Percentiles rank a stretch among this genome's conserved stretches.
These are phyloP conservation scores for Xanthoconium stramineum DNA, from an alignment of 768 basidiomycete species.

Conservation along the genomic window DNA sequence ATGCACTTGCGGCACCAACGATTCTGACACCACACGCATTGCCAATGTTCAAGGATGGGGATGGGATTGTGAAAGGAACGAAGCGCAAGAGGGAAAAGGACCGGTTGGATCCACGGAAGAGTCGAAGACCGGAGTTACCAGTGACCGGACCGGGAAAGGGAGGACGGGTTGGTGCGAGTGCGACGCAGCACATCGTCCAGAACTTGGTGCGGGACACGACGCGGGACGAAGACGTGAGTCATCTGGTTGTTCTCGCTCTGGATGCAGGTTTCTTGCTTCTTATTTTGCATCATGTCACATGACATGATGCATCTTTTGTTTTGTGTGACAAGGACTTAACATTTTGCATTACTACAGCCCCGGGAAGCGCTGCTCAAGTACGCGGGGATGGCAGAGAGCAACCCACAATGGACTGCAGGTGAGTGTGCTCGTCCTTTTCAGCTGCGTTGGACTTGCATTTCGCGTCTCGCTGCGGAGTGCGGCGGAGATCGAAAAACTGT, in stretches of 20 bases:
- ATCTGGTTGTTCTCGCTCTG: slow-evolving; percentile 14
- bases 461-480: slow-evolving; percentile 26
- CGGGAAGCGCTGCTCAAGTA: slow-evolving; percentile 96
- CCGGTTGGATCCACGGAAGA: slow-evolving; percentile 85
- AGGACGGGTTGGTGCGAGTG: slow-evolving; percentile 93
- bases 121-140: slow-evolving; percentile 87
- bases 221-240: slow-evolving; percentile 91
- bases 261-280: neutral
- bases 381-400: slow-evolving; percentile 68
- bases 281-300: slow-evolving; percentile 8
- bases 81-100: slow-evolving; percentile 93
- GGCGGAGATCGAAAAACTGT: slow-evolving; percentile 30
- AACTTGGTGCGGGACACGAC: slow-evolving; percentile 89
- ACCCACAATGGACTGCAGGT: slow-evolving; percentile 87
- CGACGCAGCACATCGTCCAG: slow-evolving; percentile 95
- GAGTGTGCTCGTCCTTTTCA: slow-evolving; percentile 33
- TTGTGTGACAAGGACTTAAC: slow-evolving; percentile 21
- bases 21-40: slow-evolving; percentile 91
- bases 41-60: slow-evolving; percentile 87
- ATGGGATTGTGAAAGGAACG: slow-evolving; percentile 60
- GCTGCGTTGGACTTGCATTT: slow-evolving; percentile 2
- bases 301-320: slow-evolving; percentile 14
- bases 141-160: slow-evolving; percentile 91
- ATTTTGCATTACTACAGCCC: slow-evolving; percentile 55
- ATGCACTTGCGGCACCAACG: slow-evolving; percentile 77